A percentile compares a stretch with the other conserved stretches of the same genome.
Evolutionary conservation across 495 filamentous ascomycete species (phyloP).

Genomic region (Penicillium atrosanguineum): DNA sequence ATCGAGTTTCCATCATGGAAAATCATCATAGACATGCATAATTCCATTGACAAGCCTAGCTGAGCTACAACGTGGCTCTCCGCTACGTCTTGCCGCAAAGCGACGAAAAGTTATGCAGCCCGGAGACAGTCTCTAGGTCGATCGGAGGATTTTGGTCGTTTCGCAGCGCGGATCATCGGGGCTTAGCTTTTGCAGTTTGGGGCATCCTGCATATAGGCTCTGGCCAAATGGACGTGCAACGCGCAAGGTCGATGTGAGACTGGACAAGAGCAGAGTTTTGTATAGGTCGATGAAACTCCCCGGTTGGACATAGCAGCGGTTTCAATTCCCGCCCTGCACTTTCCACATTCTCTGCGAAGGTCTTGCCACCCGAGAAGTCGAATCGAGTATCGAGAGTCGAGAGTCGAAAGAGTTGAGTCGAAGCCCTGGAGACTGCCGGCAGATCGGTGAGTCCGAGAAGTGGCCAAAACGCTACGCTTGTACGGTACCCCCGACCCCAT

Average conservation of each 20-base stretch:
- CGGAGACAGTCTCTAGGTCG: background rate
- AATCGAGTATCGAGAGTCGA: background rate
- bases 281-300: conserved; percentile 14
- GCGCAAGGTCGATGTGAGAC: conserved; percentile 18
- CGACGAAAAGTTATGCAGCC: background rate
- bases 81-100: background rate
- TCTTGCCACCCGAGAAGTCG: conserved; percentile 10
- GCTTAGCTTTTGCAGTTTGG: conserved; percentile 35
- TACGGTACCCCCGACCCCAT: conserved; percentile 18
- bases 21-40: background rate
- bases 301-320: conserved; percentile 7
- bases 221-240: conserved; percentile 31
- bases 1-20: background rate
- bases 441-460: conserved; percentile 25
- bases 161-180: conserved; percentile 26
- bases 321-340: conserved; percentile 7
- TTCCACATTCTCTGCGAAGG: background rate
- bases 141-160: conserved; percentile 21
- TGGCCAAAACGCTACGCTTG: background rate
- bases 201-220: conserved; percentile 26
- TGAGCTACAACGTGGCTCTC: background rate
- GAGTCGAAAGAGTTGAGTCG: background rate
- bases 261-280: conserved; percentile 11
- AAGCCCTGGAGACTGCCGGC: background rate
- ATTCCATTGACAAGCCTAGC: conserved; percentile 1